Percentiles rank a stretch among this genome's conserved stretches.
Conservation (phyloP, 768 basidiomycete genomes). For the Boletus pseudo-olivaceus region DNA sequence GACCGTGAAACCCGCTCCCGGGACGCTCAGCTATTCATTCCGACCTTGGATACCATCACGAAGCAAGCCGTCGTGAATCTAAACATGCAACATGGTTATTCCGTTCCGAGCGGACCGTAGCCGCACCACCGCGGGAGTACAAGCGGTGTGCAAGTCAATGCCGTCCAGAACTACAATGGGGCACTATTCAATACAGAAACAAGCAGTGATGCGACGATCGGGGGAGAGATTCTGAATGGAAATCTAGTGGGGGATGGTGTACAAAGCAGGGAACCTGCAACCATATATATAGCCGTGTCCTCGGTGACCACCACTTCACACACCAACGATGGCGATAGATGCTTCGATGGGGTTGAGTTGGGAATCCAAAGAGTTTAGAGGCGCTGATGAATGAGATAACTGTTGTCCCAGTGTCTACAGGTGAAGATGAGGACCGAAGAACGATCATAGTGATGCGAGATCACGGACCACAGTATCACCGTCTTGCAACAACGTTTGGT, state of each 20-base stretch:
- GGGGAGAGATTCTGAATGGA: not conserved
- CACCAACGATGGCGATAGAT: constrained; percentile 35
- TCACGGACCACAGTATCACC: constrained; percentile 45
- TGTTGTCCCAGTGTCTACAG: constrained; percentile 40
- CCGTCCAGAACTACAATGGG: not conserved
- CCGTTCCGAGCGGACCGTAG: not conserved
- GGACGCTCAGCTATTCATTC: not conserved
- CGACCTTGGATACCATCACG: not conserved
- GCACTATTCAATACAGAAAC: constrained; percentile 5
- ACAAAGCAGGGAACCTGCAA: not conserved
- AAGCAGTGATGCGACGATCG: not conserved
- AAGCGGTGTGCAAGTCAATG: not conserved
- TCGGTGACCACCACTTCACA: constrained; percentile 12
- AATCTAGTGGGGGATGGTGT: not conserved
- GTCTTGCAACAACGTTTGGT: constrained; percentile 35
- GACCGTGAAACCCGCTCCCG: not conserved
- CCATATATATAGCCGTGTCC: not conserved
- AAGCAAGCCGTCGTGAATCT: not conserved
- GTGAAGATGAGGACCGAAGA: constrained; percentile 6
- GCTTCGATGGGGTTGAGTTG: constrained; percentile 47
- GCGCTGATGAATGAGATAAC: constrained; percentile 37
- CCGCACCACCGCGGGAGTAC: not conserved
- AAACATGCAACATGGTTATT: not conserved
- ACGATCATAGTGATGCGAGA: not conserved
- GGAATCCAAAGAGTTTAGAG: constrained; percentile 38